Percentiles rank a stretch among this genome's conserved stretches.
phyloP scores from a whole-genome alignment of 2,329 filamentous ascomycete genomes.

The Ascochyta clinopodiicola region DNA sequence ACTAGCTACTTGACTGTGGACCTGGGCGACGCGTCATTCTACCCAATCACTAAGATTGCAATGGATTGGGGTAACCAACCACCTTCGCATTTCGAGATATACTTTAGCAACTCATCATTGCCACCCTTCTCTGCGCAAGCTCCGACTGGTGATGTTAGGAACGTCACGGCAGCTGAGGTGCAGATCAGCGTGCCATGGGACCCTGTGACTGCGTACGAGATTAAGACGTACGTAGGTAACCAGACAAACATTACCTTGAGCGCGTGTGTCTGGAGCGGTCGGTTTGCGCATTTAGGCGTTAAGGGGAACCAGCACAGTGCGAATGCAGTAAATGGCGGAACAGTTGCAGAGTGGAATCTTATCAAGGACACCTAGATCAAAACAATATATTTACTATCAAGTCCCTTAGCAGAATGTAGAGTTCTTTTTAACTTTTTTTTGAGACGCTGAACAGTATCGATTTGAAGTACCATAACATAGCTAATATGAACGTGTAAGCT shows the following conservation, averaged over 20 bases:
- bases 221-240: conserved; percentile 53
- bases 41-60: conserved; percentile 57
- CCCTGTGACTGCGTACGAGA: conserved; percentile 40
- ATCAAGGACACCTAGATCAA: conserved; percentile 23
- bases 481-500: no score
- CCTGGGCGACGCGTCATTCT: conserved; percentile 47
- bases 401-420: no score
- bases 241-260: conserved; percentile 54
- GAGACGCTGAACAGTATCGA: no score
- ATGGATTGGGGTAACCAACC: conserved; percentile 68
- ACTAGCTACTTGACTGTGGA: conserved; percentile 65
- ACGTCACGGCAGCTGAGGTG: conserved; percentile 34
- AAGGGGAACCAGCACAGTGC: conserved; percentile 53
- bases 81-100: conserved; percentile 60
- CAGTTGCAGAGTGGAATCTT: conserved; percentile 61
- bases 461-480: no score
- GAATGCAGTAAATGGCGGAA: conserved; percentile 52
- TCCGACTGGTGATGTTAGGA: conserved; percentile 18
- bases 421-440: no score
- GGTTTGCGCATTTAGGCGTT: conserved; percentile 57
- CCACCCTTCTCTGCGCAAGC: conserved; percentile 25
- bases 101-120: conserved; percentile 59
- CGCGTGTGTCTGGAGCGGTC: conserved; percentile 50
- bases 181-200: conserved; percentile 53
- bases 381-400: no score